Evolutionary conservation across 306 rosid genomes (phyloP), one percentile per base, ranked within the genome.

Genomic region (Acacia confusa): DNA sequence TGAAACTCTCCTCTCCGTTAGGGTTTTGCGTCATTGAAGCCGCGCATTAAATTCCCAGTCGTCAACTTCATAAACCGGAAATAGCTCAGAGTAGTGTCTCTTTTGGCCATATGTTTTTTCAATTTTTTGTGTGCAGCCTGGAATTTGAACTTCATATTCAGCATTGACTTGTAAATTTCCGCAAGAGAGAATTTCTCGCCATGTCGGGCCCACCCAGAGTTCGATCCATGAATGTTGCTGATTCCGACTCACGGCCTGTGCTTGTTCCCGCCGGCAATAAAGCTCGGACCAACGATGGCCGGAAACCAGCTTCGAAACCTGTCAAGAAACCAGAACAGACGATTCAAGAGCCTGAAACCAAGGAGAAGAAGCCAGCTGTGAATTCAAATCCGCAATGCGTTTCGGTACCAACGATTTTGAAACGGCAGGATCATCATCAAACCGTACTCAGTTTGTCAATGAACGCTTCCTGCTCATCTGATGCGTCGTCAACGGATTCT

Each of bases 181-280:
- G 20, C 65, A 61, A 70, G 52, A 58, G 71, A 82, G 70, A 22
- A 53, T 81, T 88, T 40, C 48, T 61, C 70, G 80, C 50, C 86
- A 92, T 92, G 97, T 92, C 92, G 86, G 92, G 94, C 64, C 97
- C 94, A 78, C 97, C 97, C 36, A 89, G 95, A 88, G 87, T 92
- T 81, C 92, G 92, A 82, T 87, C 95, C 72, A 84, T 86, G 92
- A 91, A 91, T 72, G 80, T 87, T 40, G 79, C 92, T 72, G 92
- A 89, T 30, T 24, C 84, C 11, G 94, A 92, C 72, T 72, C 87
- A 0, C 87, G 91, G 66, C 91, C 92, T 38, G 94, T 90, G 7
- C 93, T 92, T 36, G 94, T 87, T 3, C 92, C 90, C 9, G 88
- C 94, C 11, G 89, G 97, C 7, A 90, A 90, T 88, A 92, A 89